phyloP scores from a whole-genome alignment of 306 rosid genomes.

The Prunus mira region DNA sequence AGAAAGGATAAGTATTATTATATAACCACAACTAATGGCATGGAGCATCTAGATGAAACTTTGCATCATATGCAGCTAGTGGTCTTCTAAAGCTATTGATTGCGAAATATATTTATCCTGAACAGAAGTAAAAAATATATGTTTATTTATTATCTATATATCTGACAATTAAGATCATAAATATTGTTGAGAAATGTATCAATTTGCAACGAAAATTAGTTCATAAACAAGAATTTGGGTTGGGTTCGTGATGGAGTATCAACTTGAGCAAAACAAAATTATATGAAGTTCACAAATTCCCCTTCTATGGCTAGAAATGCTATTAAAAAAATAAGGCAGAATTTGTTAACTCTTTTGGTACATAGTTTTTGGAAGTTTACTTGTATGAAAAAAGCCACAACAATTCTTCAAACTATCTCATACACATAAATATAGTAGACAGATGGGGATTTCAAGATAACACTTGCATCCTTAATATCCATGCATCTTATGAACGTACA shows the following conservation, averaged over 20 bases:
- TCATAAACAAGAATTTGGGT: background rate
- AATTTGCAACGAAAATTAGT: background rate
- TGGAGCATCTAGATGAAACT: background rate
- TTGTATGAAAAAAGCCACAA: background rate
- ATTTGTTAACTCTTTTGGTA: background rate
- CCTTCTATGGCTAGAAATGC: background rate
- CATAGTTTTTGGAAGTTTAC: background rate
- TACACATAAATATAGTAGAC: background rate
- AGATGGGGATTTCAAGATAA: background rate
- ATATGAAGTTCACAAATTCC: background rate
- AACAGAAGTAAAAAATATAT: background rate
- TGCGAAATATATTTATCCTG: background rate
- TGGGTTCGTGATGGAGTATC: background rate
- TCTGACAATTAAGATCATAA: background rate
- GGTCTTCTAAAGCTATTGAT: background rate
- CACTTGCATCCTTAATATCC: background rate
- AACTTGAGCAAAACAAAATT: background rate
- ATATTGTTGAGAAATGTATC: background rate
- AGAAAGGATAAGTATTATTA: background rate
- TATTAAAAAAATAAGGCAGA: background rate
- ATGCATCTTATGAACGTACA: background rate
- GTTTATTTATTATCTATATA: background rate
- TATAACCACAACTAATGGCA: background rate
- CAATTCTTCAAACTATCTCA: background rate
- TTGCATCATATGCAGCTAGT: background rate